Base-by-base conservation (phyloP, 371 early-diverging fungal genomes). In the Umbelopsis sp. region DNA sequence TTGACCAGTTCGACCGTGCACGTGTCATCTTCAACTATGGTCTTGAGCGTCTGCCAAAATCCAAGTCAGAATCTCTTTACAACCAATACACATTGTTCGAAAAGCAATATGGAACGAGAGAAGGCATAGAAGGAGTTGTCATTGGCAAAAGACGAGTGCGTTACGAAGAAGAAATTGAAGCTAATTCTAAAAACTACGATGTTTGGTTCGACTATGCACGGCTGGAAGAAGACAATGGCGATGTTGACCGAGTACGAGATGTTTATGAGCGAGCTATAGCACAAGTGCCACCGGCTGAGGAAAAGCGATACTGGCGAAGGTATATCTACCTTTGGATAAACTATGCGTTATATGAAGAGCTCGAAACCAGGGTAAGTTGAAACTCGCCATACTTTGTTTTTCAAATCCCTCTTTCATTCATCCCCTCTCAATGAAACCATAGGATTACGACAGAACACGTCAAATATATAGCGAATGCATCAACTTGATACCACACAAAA, bases 271-370 rank as follows among this genome's bases (percentile, higher is more conserved):
- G 97, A 2, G 97, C 98, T 6, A 94, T 98, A 72, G 94, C 95
- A 2, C 91, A 95, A 69, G 81, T 92, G 4, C 99, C 98, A 2
- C 90, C 90, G 6, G 89, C 89, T 4, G 80, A 86, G 22, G 98
- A 97, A 68, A 99, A 99, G 80, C 82, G 94, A 63, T 91, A 91
- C 46, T 99, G 99, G 99, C 78, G 97, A 71, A 86, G 98, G 22
- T 99, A 98, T 74, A 94, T 98, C 25, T 99, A 97, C 77, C 72
- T 99, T n/a, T 99, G 99, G 99, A 90, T 99, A 44, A 92, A 93
- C 71, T 99, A 98, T 72, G 98, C 97, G 0, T 85, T 96, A 10
- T 99, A 92, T 78, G 98, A 98, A 77, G 99, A 99, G 72, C 76
- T 89, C 44, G 88, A 86, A n/a, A 90, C 88, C 1, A 41, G 12